Base-by-base conservation (phyloP, 2,329 filamentous ascomycete genomes). In the Phaeosphaeriaceae sp. region DNA sequence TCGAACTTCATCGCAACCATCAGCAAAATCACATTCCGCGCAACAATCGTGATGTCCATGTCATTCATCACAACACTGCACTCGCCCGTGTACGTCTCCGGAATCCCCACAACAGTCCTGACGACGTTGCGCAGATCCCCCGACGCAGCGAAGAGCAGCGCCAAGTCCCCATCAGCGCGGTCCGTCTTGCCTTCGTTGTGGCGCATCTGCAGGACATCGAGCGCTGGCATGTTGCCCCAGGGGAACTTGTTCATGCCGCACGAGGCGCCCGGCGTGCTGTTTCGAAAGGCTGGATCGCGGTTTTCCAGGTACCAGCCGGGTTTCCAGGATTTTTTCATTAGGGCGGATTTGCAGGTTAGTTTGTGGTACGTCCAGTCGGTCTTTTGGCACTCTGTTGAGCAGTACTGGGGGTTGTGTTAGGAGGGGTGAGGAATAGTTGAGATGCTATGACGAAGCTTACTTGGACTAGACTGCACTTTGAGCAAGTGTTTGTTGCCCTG, bases 41-140 rank as follows among this genome's bases (percentile, higher is more conserved):
- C 66, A 1, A 75, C 74, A 9, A 77, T 52, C 11, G 66, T 54
- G 6, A 70, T 47, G 15, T 77, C 72, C 4, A 9, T 15, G 55
- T 80, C 77, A 42, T 80, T 80, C 20, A 79, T 45, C 2, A 63
- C 54, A 1, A 71, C 41, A 0, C 61, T 48, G 29, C 74, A 47
- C 0, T 32, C 2, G 2, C 56, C 50, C 0, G 18, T 49, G 48
- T 71, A 76, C 0, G 20, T 49, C 6, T 37, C 34, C 0, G 75
- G 73, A 9, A 79, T 50, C 1, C 46, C 33, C 2, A 57, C 58
- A 2, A 79, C 54, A 0, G 76, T 73, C 55, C 73, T 74, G 43
- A 79, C 49, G 6, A 77, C 53, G 48, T 80, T 78, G 38, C 77
- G 62, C 5, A 74, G 40, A 47, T 79, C 76, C 8, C 74, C 77